These are phyloP conservation scores for Saccharomyces kudriavzevii DNA, from an alignment of 805 yeast genomes.

Conservation along the genomic window DNA sequence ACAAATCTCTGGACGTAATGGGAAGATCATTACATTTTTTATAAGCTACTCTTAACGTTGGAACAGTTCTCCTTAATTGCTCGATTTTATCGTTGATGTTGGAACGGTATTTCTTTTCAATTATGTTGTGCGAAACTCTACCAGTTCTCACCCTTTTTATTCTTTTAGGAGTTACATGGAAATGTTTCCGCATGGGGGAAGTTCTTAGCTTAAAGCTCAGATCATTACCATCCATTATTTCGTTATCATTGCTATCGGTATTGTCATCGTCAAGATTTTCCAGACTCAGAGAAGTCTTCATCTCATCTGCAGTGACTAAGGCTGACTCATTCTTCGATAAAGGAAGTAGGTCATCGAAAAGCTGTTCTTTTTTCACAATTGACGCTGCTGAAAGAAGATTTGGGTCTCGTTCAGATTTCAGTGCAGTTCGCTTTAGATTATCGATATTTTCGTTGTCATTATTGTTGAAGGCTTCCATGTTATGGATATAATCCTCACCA, in stretches of 20 bases:
- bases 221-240: not conserved
- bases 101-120: conserved; percentile 64
- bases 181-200: not conserved
- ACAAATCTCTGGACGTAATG: conserved; percentile 50
- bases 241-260: not conserved
- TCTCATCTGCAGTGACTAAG: not conserved
- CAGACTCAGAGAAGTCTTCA: not conserved
- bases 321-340: not conserved
- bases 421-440: not conserved
- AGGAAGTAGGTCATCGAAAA: not conserved
- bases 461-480: not conserved
- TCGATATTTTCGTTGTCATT: not conserved
- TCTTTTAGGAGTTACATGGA: not conserved
- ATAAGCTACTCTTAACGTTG: conserved; percentile 45
- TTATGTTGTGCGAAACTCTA: conserved; percentile 59
- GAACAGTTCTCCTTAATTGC: conserved; percentile 58
- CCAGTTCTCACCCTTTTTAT: conserved; percentile 18
- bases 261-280: conserved; percentile 2
- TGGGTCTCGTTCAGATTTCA: not conserved
- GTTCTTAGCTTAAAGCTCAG: not conserved
- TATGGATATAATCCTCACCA: not conserved
- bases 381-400: not conserved
- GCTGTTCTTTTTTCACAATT: not conserved
- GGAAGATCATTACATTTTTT: conserved; percentile 41
- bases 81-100: conserved; percentile 62